phyloP scores from a whole-genome alignment of 192 early-diverging fungal genomes.

The Rhizophlyctis rosea region DNA sequence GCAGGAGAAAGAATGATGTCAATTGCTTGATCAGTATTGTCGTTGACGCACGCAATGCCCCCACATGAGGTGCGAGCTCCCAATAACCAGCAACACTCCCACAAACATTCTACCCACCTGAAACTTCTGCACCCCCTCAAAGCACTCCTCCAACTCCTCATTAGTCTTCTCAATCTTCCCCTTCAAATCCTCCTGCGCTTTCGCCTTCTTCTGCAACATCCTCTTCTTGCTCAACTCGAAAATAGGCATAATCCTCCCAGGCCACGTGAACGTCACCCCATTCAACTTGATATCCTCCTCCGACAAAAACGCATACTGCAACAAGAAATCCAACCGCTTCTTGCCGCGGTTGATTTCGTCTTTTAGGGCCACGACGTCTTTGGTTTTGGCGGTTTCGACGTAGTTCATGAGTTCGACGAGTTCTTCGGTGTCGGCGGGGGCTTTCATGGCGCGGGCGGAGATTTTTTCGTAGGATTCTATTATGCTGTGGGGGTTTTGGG shows the following conservation, averaged over 20 bases:
- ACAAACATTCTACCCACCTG: conserved; percentile 26
- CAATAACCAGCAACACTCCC: background rate
- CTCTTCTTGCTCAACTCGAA: conserved; percentile 62
- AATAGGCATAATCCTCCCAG: conserved; percentile 56
- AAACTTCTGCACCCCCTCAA: conserved; percentile 55
- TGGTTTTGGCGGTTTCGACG: conserved; percentile 49
- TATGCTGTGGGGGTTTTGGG: conserved; percentile 34
- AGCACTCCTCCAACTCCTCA: conserved; percentile 54
- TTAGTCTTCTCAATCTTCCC: conserved; percentile 52
- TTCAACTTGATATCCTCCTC: conserved; percentile 66
- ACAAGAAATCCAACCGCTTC: conserved; percentile 55
- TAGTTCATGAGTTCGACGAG: conserved; percentile 60
- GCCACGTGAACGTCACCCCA: conserved; percentile 65
- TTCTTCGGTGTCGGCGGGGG: conserved; percentile 55
- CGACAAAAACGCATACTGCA: conserved; percentile 54
- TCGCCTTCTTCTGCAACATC: conserved; percentile 60
- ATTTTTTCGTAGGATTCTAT: conserved; percentile 63
- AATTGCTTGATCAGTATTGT: background rate
- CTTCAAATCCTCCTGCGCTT: conserved; percentile 63
- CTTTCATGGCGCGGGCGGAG: conserved; percentile 54
- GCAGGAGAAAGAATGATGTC: background rate
- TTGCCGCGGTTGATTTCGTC: conserved; percentile 55
- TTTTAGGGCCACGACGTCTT: conserved; percentile 46
- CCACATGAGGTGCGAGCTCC: no score
- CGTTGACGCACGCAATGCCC: no score